Evolutionary conservation across 2,329 filamentous ascomycete species (phyloP), one percentile per base, ranked within the genome.

Genomic region (Tolypocladium capitatum): DNA sequence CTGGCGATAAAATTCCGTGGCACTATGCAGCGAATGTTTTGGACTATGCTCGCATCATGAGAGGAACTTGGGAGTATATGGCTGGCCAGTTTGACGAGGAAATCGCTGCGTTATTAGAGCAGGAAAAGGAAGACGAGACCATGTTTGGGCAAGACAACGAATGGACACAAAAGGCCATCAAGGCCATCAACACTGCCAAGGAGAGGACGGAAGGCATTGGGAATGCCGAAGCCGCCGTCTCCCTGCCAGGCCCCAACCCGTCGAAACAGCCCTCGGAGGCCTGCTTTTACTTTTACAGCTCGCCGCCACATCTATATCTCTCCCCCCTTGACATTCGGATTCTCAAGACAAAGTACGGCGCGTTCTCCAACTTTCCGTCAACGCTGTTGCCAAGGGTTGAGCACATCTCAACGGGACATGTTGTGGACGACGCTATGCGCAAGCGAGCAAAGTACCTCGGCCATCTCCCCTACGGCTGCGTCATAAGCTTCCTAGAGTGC

Each of bases 31-130:
- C 88, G 10, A 94, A 95, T 58, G 89, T 95, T 33, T 76, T 94
- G 61, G 92, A 98, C 62, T 98, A 96, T 64, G 88, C 90, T 16
- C 81, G 90, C 35, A 84, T 97, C 48, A 95, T 98, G 86, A 94
- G 91, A 62, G 92, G 90, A 7, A 91, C 87, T 5, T 81, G 85
- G 57, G 81, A 85, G 32, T 98, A 98, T 61, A 91, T 98, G 83
- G 62, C 71, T 13, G 73, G 80, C 46, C 86, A 97, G 60, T 91
- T 83, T 56, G 81, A 94, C 52, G 70, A 78, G 34, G 91, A 97
- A 61, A 81, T 95, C 33, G 70, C 77, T 35, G 81, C 86, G 18
- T 70, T 98, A 24, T 69, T 79, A 50, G 73, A 74, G 52, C 88
- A 94, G 67, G 88, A 88, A 58, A 81, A 82, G 54, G 88, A 95